Evolutionary conservation across 768 basidiomycete genomes (phyloP).

Genomic region (Suillus subluteus): DNA sequence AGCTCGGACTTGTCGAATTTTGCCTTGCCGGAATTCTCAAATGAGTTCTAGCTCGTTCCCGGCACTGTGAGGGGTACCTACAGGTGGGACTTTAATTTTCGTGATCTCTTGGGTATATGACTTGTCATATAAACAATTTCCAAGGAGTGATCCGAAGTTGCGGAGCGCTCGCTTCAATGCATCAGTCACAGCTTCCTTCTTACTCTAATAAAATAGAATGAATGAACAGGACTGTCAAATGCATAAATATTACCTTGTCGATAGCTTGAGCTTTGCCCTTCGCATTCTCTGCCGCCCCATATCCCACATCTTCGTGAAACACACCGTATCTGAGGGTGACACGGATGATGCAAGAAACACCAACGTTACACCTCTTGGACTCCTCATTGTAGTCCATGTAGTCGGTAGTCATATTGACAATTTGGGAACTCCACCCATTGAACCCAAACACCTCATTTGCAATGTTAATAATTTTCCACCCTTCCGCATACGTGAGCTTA

Average conservation of each 20-base stretch:
- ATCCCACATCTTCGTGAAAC: constrained; percentile 93
- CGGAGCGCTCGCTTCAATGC: constrained; percentile 88
- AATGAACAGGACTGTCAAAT: constrained; percentile 7
- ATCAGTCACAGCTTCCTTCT: constrained; percentile 98
- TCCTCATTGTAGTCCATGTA: constrained; percentile 79
- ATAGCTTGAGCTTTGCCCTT: constrained; percentile 85
- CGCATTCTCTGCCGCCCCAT: constrained; percentile 83
- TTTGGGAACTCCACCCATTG: constrained; percentile 90
- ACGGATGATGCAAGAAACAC: constrained; percentile 83
- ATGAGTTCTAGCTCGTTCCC: constrained; percentile 11
- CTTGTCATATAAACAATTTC: constrained; percentile 98
- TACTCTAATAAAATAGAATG: constrained; percentile 63
- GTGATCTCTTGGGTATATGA: constrained; percentile 79
- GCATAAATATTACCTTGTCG: constrained; percentile 75
- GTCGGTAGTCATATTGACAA: constrained; percentile 76
- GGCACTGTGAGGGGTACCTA: constrained; percentile 42
- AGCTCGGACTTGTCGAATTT: constrained; percentile 72
- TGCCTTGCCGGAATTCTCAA: constrained; percentile 39
- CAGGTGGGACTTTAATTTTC: constrained; percentile 85
- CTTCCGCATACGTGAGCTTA: constrained; percentile 93
- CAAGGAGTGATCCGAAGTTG: constrained; percentile 92
- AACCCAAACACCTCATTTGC: constrained; percentile 99
- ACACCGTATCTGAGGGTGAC: constrained; percentile 88
- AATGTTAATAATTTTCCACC: constrained; percentile 97
- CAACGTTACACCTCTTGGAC: constrained; percentile 64